Conservation (phyloP, 345 rosid species). For the Gossypium stocksii region DNA sequence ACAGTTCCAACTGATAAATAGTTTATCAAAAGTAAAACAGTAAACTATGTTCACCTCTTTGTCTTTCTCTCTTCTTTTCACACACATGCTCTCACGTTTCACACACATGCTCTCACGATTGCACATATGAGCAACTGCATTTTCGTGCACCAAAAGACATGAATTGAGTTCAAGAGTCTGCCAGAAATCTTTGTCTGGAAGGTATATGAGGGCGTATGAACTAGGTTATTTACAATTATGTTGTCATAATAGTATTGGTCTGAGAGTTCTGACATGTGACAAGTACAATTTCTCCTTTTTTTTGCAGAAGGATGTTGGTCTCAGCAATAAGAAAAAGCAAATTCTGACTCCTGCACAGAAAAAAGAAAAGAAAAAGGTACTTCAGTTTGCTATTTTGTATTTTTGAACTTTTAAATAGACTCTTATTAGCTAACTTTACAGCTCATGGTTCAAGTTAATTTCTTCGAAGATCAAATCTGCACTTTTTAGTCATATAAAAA, state of each 20-base stretch:
- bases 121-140: not conserved
- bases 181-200: not conserved
- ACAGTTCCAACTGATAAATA: not conserved
- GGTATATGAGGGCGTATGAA: not conserved
- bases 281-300: conserved; percentile 2
- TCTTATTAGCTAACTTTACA: not conserved
- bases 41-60: not conserved
- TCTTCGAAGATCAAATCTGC: not conserved
- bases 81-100: not conserved
- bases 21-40: not conserved
- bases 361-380: conserved; percentile 68
- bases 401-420: not conserved
- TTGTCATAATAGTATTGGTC: not conserved
- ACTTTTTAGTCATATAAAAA: not conserved
- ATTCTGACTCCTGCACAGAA: conserved; percentile 39
- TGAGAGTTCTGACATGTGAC: not conserved
- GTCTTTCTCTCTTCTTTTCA: not conserved
- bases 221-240: not conserved
- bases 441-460: not conserved
- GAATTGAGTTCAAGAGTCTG: not conserved
- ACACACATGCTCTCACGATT: not conserved
- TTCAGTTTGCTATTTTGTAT: not conserved
- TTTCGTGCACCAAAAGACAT: not conserved
- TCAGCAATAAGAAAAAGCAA: conserved; percentile 37
- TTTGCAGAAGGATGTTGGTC: conserved; percentile 29